Base-by-base conservation (phyloP, 129 eudicot genomes). In the Escallonia herrerae region DNA sequence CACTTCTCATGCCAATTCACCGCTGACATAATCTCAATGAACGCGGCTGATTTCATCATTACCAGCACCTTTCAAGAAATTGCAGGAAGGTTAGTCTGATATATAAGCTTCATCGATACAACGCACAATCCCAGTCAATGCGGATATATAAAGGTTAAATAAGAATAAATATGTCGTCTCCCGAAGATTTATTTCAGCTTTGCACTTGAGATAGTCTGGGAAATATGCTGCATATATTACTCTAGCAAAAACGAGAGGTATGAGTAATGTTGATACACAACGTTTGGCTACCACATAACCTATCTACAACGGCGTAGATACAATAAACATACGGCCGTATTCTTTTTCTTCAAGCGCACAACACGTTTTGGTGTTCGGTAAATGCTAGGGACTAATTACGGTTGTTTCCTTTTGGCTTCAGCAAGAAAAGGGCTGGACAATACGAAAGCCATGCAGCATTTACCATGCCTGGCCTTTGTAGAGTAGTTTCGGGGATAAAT, bases 41-140 rank as follows among this genome's bases (percentile, higher is more conserved):
- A 90, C 51, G 49, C 97, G 58, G 80, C 97, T 59, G 97, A 90
- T 77, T 90, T 86, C 70, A 77, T 90, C 55, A 79, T 90, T 50
- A 84, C 97, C 39, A 90, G 97, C 77, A 90, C 97, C 11, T 90
- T 75, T 58, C 97, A 84, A 84, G 97, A 90, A 80, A 90, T 90
- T 60, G 97, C 95, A 4, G 97, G 97, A 82, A 90, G 97, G 97
- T 90, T 43, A 72, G 86, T 74, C 14, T 13, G 42, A 51, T 40
- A 39, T 40, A 44, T 13, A 3, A 22, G 33, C 33, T 22, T 22
- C 33, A 22, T 22, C 33, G 33, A 22, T 22, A 22, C 33, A 22
- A 22, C 1, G 33, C 33, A 22, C 33, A 22, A 22, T 22, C 33
- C 33, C 33, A 22, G 33, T 22, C 33, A 22, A 22, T 22, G 33